Percentiles rank a stretch among this genome's conserved stretches.
Evolutionary conservation across 1,284 basidiomycete species (phyloP).

Genomic region (Leccinum fuscescens): DNA sequence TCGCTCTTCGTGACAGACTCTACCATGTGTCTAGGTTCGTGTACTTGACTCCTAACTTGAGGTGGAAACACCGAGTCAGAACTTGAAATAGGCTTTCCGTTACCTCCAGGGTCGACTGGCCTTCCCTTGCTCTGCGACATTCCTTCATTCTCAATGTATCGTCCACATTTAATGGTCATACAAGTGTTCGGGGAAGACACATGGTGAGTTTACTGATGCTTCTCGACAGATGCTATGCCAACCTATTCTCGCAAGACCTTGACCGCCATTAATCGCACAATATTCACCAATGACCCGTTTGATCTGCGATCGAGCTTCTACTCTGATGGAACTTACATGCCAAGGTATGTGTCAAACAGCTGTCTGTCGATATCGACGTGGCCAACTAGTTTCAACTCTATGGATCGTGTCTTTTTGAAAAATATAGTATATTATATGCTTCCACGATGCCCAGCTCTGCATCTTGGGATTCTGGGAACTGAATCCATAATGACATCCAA

Average conservation of each 20-base stretch:
- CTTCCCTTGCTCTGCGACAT: conserved; percentile 25
- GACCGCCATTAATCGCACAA: background rate
- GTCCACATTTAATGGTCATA: conserved; percentile 27
- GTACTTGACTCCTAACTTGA: conserved; percentile 12
- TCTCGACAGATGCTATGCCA: background rate
- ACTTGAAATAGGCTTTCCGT: conserved; percentile 9
- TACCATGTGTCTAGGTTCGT: background rate
- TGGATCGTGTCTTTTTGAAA: background rate
- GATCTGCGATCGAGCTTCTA: background rate
- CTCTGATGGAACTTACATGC: background rate
- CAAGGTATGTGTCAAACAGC: background rate
- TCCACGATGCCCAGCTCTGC: background rate
- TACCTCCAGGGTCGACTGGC: conserved; percentile 26
- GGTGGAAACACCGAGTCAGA: conserved; percentile 15
- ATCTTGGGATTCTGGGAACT: background rate
- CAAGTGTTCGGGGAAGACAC: conserved; percentile 23
- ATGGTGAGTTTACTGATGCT: conserved; percentile 17
- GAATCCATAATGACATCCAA: background rate
- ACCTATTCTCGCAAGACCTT: background rate
- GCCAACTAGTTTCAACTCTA: background rate
- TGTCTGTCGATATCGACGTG: background rate
- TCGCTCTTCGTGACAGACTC: background rate
- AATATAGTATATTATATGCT: background rate
- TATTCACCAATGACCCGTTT: background rate
- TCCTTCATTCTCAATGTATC: conserved; percentile 14